Percentiles rank a stretch among this genome's conserved stretches.
Evolutionary conservation across 441 rosid genomes (phyloP).

Genomic region (Jatropha podagrica): DNA sequence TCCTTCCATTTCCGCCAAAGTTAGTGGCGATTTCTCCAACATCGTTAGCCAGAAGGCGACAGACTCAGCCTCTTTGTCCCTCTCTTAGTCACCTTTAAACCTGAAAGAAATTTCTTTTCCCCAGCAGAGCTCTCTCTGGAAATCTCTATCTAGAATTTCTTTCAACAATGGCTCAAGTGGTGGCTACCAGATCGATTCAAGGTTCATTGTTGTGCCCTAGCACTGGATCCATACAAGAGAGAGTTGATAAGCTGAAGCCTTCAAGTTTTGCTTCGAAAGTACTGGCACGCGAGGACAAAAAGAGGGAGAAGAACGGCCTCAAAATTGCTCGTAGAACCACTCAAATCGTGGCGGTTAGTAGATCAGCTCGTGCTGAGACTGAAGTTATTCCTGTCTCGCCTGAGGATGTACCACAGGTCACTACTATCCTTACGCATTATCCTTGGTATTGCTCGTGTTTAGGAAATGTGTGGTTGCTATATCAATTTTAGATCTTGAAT

Average conservation of each 20-base stretch:
- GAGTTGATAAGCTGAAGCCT: slow-evolving; percentile 53
- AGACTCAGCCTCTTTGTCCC: slow-evolving; percentile 1
- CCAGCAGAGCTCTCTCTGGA: background rate
- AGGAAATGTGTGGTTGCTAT: background rate
- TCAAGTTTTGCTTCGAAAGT: slow-evolving; percentile 48
- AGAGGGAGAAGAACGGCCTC: slow-evolving; percentile 17
- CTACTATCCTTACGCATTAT: slow-evolving; percentile 15
- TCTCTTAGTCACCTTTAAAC: background rate
- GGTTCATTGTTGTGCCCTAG: slow-evolving; percentile 38
- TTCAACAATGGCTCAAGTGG: slow-evolving; percentile 71
- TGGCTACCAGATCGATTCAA: slow-evolving; percentile 64
- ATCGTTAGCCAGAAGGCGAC: slow-evolving; percentile 3
- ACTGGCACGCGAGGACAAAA: slow-evolving; percentile 34
- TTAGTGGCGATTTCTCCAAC: slow-evolving; percentile 54
- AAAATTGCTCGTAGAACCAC: slow-evolving; percentile 31
- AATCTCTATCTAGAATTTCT: background rate
- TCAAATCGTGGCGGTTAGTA: slow-evolving; percentile 40
- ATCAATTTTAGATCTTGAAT: background rate
- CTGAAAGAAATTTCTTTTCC: background rate
- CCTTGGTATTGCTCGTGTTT: background rate
- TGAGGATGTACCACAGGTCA: slow-evolving; percentile 60
- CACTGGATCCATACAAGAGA: slow-evolving; percentile 52
- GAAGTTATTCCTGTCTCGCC: slow-evolving; percentile 77
- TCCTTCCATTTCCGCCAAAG: slow-evolving; percentile 43
- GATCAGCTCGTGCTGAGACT: slow-evolving; percentile 55